Conservation (phyloP, 2,329 filamentous ascomycete species). For the Neonectria faginata region DNA sequence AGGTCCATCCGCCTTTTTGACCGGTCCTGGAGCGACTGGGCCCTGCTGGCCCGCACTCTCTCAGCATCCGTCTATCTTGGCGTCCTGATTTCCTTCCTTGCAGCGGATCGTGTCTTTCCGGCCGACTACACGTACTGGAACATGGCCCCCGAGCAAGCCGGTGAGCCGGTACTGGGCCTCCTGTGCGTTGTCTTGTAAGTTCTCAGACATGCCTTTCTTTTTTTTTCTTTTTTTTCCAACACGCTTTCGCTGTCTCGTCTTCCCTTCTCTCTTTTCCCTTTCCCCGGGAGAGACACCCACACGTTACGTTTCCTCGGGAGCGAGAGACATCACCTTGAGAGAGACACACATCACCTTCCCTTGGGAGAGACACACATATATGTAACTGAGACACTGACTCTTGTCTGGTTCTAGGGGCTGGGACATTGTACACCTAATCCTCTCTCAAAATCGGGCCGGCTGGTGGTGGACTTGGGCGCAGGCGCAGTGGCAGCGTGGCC, state of each 20-base stretch:
- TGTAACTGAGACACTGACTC: slow-evolving; percentile 23
- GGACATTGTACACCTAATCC: slow-evolving; percentile 39
- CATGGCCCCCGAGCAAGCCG: slow-evolving; percentile 44
- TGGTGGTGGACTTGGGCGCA: slow-evolving; percentile 39
- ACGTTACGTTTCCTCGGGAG: not conserved
- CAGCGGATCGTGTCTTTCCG: slow-evolving; percentile 52
- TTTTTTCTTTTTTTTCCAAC: not conserved
- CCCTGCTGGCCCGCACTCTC: slow-evolving; percentile 47
- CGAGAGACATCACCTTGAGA: slow-evolving; percentile 4
- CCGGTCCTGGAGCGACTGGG: slow-evolving; percentile 48
- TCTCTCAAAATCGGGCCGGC: slow-evolving; percentile 35
- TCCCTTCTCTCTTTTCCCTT: not conserved
- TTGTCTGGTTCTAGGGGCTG: slow-evolving; percentile 32
- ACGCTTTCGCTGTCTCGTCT: no score
- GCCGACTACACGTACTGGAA: slow-evolving; percentile 53
- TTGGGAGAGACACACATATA: not conserved
- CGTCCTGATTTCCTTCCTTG: slow-evolving; percentile 52
- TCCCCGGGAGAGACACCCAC: not conserved
- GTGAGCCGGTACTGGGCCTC: slow-evolving; percentile 51
- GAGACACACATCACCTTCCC: not conserved
- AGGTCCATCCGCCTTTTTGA: slow-evolving; percentile 49
- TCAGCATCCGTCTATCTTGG: slow-evolving; percentile 51
- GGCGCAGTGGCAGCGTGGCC: slow-evolving; percentile 38
- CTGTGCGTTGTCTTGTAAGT: slow-evolving; percentile 52
- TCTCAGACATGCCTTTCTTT: not conserved